Evolutionary conservation across 805 yeast species (phyloP), one percentile per base, ranked within the genome.

Genomic region (Ascoidea asiatica): DNA sequence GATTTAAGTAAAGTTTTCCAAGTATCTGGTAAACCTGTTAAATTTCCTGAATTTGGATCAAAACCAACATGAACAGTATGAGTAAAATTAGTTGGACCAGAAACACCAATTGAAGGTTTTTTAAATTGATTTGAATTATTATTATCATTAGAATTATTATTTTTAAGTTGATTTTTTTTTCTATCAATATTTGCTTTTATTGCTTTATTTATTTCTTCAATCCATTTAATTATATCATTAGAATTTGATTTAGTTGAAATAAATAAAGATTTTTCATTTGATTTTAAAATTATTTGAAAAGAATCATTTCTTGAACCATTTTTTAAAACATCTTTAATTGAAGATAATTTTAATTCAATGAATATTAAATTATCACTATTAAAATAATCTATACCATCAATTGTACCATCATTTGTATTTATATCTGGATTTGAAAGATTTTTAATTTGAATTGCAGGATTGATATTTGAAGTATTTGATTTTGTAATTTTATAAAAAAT

Each of bases 51-150:
- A 23, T 83, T 79, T 4, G 92, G 90, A 58, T 84, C 94, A 55
- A 81, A 83, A 1, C 89, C 89, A 21, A 84, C 90, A 58, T 84
- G 92, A 17, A 89, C 96, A 56, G 80, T 84, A 59, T 94, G 98
- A 7, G 95, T 87, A 61, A 90, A 90, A 60, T 90, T 89, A 17
- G 90, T 85, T 5, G 99, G 99, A 37, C 79, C 80, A 2, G 97
- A 88, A 8, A 92, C 96, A 23, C 33, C 33, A n/a, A n/a, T n/a
- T n/a, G n/a, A n/a, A n/a, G n/a, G n/a, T n/a, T n/a, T n/a, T n/a
- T n/a, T n/a, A n/a, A n/a, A n/a, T n/a, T n/a, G n/a, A n/a, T n/a
- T n/a, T n/a, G n/a, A n/a, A n/a, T n/a, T n/a, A n/a, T n/a, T n/a
- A n/a, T n/a, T n/a, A n/a, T n/a, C n/a, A n/a, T n/a, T n/a, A n/a